A percentile compares a stretch with the other conserved stretches of the same genome.
These are phyloP conservation scores for Pyronema domesticum DNA, from an alignment of 495 filamentous ascomycete genomes.

Conservation along the genomic window DNA sequence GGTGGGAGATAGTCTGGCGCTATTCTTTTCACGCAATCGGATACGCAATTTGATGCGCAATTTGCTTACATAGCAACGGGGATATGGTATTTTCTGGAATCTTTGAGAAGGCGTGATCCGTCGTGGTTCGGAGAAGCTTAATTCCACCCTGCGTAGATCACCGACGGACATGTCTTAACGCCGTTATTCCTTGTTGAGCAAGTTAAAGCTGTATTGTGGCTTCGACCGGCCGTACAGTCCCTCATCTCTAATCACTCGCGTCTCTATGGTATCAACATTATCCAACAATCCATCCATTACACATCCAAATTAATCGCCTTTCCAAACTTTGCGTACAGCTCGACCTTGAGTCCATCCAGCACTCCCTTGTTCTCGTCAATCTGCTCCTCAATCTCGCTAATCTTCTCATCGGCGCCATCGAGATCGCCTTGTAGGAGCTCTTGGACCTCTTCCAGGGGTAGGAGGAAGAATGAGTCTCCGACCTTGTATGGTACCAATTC, in stretches of 20 bases:
- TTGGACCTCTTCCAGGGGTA: slow-evolving; percentile 70
- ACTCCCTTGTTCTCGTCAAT: slow-evolving; percentile 58
- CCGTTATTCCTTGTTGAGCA: too few species aligned
- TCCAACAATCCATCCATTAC: not conserved
- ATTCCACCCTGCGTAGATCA: too few species aligned
- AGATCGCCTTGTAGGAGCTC: slow-evolving; percentile 56
- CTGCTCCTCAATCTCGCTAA: slow-evolving; percentile 57
- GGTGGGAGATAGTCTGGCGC: too few species aligned
- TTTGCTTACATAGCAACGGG: too few species aligned
- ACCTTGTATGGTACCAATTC: slow-evolving; percentile 88
- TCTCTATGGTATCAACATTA: not conserved
- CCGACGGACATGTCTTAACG: too few species aligned
- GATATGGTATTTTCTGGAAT: too few species aligned
- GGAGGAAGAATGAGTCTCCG: slow-evolving; percentile 80
- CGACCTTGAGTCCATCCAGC: slow-evolving; percentile 72
- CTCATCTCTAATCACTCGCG: not conserved
- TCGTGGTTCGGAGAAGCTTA: too few species aligned
- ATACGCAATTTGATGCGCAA: too few species aligned
- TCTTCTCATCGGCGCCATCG: slow-evolving; percentile 54
- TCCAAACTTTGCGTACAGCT: slow-evolving; percentile 56
- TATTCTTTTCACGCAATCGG: too few species aligned
- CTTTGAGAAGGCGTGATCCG: too few species aligned
- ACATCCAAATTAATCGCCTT: slow-evolving; percentile 5
- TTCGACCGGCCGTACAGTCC: not conserved
- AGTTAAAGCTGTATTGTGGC: too few species aligned